A percentile compares a stretch with the other conserved stretches of the same genome.
These are phyloP conservation scores for Neospora caninum DNA, from an alignment of 169 alveolate genomes.

Conservation along the genomic window DNA sequence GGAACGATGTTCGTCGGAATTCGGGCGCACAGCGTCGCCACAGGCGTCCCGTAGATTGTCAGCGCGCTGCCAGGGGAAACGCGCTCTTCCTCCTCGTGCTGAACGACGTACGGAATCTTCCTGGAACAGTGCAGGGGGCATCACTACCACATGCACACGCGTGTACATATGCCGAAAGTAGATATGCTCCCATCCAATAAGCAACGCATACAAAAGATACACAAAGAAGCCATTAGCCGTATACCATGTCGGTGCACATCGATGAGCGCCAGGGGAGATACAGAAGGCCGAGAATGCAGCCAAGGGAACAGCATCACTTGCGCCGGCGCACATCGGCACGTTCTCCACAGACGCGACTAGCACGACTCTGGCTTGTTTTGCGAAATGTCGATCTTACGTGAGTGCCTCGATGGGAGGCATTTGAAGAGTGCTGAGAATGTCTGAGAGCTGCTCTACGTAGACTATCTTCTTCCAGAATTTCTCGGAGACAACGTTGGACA, in stretches of 20 bases:
- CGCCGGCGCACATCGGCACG: too few relatives aligned
- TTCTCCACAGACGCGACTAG: too few relatives aligned
- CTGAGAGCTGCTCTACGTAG: slow-evolving; percentile 35
- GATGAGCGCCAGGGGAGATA: too few relatives aligned
- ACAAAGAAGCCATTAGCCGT: too few relatives aligned
- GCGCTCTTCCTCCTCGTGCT: slow-evolving; percentile 49
- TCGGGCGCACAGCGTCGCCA: slow-evolving; percentile 26
- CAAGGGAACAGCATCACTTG: too few relatives aligned
- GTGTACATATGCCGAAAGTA: not conserved
- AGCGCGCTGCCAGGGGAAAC: not conserved
- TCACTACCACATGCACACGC: not conserved
- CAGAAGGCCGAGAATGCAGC: too few relatives aligned
- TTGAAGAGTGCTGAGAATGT: slow-evolving; percentile 40
- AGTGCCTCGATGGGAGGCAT: slow-evolving; percentile 50
- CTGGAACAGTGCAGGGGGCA: not conserved
- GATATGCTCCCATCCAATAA: not conserved
- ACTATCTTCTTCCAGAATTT: slow-evolving; percentile 42
- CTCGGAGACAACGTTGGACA: not conserved
- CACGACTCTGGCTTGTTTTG: too few relatives aligned
- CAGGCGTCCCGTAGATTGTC: slow-evolving; percentile 10
- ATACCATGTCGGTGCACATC: too few relatives aligned
- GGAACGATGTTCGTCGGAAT: not conserved
- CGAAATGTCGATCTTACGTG: not conserved
- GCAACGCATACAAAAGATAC: not conserved
- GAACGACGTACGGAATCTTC: slow-evolving; percentile 42